Conservation (phyloP, 2,329 filamentous ascomycete genomes). For the Pseudocercospora vitis region DNA sequence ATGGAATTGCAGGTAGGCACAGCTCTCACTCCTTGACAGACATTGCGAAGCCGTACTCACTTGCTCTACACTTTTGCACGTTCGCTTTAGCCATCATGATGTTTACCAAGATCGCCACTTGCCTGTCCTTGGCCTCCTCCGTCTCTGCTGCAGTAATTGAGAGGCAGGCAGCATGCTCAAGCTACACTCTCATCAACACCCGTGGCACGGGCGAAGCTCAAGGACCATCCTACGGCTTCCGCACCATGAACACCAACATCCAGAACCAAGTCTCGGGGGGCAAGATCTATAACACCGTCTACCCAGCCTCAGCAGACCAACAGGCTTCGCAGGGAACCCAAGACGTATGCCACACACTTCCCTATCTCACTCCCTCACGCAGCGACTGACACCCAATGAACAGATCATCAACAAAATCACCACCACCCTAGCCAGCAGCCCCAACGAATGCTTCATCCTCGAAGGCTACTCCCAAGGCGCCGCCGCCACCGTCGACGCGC, state of each 20-base stretch:
- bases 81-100: background rate
- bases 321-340: constrained; percentile 33
- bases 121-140: constrained; percentile 11
- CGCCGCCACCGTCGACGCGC: constrained; percentile 39
- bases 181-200: constrained; percentile 30
- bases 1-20: too few species aligned
- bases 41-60: too few species aligned
- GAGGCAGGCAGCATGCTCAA: constrained; percentile 15
- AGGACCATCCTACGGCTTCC: constrained; percentile 33
- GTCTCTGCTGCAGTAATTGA: constrained; percentile 15
- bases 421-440: constrained; percentile 27
- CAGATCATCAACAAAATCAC: constrained; percentile 39
- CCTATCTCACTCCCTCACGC: constrained; percentile 15
- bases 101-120: background rate
- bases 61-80: too few species aligned
- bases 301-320: constrained; percentile 35
- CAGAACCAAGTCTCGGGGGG: constrained; percentile 34
- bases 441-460: constrained; percentile 40
- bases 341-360: constrained; percentile 26
- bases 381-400: background rate
- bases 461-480: constrained; percentile 43
- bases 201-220: constrained; percentile 31
- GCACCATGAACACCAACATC: constrained; percentile 39
- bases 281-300: constrained; percentile 40
- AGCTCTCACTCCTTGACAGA: too few species aligned